Base-by-base conservation (phyloP, 2,329 filamentous ascomycete genomes). In the Apiospora saccharicola region DNA sequence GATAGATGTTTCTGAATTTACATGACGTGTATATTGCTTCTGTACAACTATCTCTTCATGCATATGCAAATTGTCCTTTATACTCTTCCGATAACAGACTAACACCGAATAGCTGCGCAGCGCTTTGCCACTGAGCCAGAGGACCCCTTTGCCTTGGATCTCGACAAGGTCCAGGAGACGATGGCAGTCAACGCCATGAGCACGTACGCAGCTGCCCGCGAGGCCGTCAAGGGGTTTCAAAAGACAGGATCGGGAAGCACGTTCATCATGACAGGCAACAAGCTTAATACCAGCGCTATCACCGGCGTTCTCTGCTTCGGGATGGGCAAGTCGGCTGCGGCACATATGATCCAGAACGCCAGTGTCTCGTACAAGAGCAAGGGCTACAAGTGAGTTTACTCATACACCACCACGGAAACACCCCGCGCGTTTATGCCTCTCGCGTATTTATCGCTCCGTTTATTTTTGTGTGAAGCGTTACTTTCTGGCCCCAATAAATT, bases 201-300 rank as follows among this genome's bases (percentile, higher is more conserved):
- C 34, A 41, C 70, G 14, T 77, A 72, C 5, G 61, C 67, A 12
- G 74, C 73, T 12, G 75, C 73, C 3, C 51, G 69, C 44, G 78
- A 78, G 37, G 72, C 72, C 1, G 51, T 75, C 1, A 75, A 75
- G 47, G 72, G 69, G 0, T 78, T 77, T 13, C 73, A 75, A 34
- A 75, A 74, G 34, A 72, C 75, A 14, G 73, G 73, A 16, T 1
- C 49, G 1, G 77, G 77, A 0, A 77, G 71, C 34, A 79, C 78
- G 0, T 79, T 76, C 69, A 75, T 79, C 24, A 77, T 77, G 68
- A 78, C 75, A 0, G 78, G 78, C 6, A 80, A 80, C 51, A 69
- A 71, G 34, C 70, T 77, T 30, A 78, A 79, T 46, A 70, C 74
- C 6, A 73, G 49, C 16, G 72, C 70, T 7, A 0, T 73, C 0